A percentile compares a stretch with the other conserved stretches of the same genome.
Evolutionary conservation across 805 yeast species (phyloP).

Genomic region (Middelhovenomyces tepae): DNA sequence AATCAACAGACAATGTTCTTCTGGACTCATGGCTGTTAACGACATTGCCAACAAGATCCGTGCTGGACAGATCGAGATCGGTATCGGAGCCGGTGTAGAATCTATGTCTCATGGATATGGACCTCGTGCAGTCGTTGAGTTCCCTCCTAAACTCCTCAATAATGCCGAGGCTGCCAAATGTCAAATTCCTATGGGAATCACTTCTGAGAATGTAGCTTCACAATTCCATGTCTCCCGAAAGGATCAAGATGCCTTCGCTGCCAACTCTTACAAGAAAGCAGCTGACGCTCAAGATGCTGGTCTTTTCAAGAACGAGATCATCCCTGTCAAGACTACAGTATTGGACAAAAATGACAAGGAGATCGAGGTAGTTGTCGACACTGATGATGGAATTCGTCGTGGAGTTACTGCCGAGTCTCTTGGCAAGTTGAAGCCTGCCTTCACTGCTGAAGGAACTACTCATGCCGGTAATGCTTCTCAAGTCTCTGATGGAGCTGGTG

Average conservation of each 20-base stretch:
- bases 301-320: slow-evolving; percentile 77
- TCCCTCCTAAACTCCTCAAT: slow-evolving; percentile 41
- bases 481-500: slow-evolving; percentile 93
- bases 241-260: slow-evolving; percentile 85
- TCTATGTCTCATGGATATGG: slow-evolving; percentile 89
- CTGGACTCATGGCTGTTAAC: slow-evolving; percentile 84
- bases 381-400: slow-evolving; percentile 85
- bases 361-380: slow-evolving; percentile 42
- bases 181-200: slow-evolving; percentile 91
- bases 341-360: slow-evolving; percentile 52
- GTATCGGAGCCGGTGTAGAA: slow-evolving; percentile 89
- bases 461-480: slow-evolving; percentile 97
- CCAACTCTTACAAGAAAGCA: slow-evolving; percentile 78
- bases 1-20: slow-evolving; percentile 88
- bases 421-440: slow-evolving; percentile 76
- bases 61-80: slow-evolving; percentile 83
- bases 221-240: slow-evolving; percentile 55
- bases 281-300: slow-evolving; percentile 62
- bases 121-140: slow-evolving; percentile 59
- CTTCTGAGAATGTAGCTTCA: slow-evolving; percentile 82
- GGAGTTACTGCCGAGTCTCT: slow-evolving; percentile 76
- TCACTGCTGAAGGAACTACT: slow-evolving; percentile 73
- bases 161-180: slow-evolving; percentile 57
- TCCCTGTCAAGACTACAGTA: slow-evolving; percentile 62
- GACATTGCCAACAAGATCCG: slow-evolving; percentile 83